These are phyloP conservation scores for Dryas integrifolia DNA, from an alignment of 331 rosid species.

Conservation along the genomic window DNA sequence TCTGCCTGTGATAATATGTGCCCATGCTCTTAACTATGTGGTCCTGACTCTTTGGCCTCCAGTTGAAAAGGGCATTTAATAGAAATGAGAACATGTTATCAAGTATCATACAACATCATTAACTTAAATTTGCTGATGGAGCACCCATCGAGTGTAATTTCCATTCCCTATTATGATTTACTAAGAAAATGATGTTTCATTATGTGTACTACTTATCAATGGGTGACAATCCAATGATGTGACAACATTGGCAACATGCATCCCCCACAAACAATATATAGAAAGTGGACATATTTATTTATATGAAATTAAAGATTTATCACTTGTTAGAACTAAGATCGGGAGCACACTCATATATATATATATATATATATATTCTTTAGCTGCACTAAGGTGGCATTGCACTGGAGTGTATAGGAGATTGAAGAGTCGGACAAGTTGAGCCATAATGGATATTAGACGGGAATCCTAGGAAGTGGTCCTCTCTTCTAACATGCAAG, in stretches of 20 bases:
- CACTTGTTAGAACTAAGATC: too few relatives aligned
- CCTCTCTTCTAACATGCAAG: not conserved
- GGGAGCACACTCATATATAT: too few relatives aligned
- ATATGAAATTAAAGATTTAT: not conserved
- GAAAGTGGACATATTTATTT: not conserved
- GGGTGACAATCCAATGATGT: slow-evolving; percentile 22
- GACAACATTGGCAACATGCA: slow-evolving; percentile 19
- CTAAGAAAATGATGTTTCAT: slow-evolving; percentile 19
- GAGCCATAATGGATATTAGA: not conserved
- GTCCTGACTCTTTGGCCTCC: slow-evolving; percentile 1
- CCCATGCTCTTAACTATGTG: slow-evolving; percentile 14
- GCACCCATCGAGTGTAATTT: slow-evolving; percentile 15
- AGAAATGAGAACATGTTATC: slow-evolving; percentile 6
- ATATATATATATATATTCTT: too few relatives aligned
- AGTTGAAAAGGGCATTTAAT: not conserved
- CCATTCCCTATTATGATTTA: slow-evolving; percentile 2
- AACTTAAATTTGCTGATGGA: slow-evolving; percentile 14
- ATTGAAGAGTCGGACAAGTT: not conserved
- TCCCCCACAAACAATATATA: not conserved
- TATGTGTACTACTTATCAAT: slow-evolving; percentile 16
- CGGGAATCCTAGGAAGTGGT: not conserved
- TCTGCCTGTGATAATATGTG: slow-evolving; percentile 7
- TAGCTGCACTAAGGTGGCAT: not conserved
- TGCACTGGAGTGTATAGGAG: not conserved
- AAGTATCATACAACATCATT: slow-evolving; percentile 1